Percentiles rank a stretch among this genome's conserved stretches.
phyloP scores from a whole-genome alignment of 805 yeast genomes.

The Ogataea degrootiae region DNA sequence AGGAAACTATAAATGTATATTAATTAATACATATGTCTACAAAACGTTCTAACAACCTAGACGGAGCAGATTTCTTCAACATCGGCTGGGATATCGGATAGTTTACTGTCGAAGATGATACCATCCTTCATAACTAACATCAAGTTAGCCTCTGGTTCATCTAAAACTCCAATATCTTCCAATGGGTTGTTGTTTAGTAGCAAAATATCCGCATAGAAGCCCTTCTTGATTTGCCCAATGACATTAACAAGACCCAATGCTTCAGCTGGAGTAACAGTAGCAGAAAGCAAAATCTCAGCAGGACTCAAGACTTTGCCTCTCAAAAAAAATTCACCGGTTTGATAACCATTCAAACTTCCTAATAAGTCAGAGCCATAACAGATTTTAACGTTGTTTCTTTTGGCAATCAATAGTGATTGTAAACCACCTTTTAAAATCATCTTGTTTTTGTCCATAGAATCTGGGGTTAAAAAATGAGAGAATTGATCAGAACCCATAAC shows the following conservation, averaged over 20 bases:
- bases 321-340: slow-evolving; percentile 25
- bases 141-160: slow-evolving; percentile 23
- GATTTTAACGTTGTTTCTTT: slow-evolving; percentile 19
- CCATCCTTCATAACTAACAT: slow-evolving; percentile 25
- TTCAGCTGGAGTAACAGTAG: slow-evolving; percentile 26
- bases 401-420: slow-evolving; percentile 17
- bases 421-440: slow-evolving; percentile 22
- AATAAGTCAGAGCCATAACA: slow-evolving; percentile 28
- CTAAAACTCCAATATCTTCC: slow-evolving; percentile 21
- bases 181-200: slow-evolving; percentile 23
- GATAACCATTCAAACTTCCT: slow-evolving; percentile 23
- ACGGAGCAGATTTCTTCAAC: not conserved
- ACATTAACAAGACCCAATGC: slow-evolving; percentile 12
- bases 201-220: slow-evolving; percentile 25
- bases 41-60: too few relatives aligned
- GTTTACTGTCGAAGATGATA: slow-evolving; percentile 13
- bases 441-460: slow-evolving; percentile 15
- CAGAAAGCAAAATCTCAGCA: slow-evolving; percentile 24
- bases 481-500: slow-evolving; percentile 27
- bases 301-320: slow-evolving; percentile 22
- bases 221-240: slow-evolving; percentile 25
- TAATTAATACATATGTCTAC: too few relatives aligned
- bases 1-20: too few relatives aligned
- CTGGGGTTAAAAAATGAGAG: slow-evolving; percentile 16
- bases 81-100: slow-evolving; percentile 2